Evolutionary conservation across 1,139 yeast genomes (phyloP), one percentile per base, ranked within the genome.

Genomic region (Blastobotrys apis): DNA sequence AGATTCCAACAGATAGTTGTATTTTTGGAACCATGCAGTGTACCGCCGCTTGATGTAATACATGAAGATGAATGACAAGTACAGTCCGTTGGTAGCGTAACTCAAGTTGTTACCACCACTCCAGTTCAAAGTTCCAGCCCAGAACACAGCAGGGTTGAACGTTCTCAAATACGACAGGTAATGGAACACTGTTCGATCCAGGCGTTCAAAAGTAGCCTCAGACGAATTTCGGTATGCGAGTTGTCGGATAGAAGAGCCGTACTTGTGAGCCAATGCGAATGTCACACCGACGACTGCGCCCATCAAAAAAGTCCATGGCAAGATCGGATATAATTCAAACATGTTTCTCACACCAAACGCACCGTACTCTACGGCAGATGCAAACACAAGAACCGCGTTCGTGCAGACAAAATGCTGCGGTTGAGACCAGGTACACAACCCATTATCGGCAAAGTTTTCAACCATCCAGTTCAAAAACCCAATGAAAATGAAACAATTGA

Each of bases 281-380:
- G n/a, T 4, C 17, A 19, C 13, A 10, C 41, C 41, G 13, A 37
- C 41, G 19, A 37, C 20, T 2, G 71, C 72, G 1, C 73, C 68
- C 17, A 70, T 51, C 45, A 71, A 53, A 58, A 71, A 74, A 32
- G 62, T 69, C 64, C 63, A 75, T 49, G 66, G 65, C 56, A 74
- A 60, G 19, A 65, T 55, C 12, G 78, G 78, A 49, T 74, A 74
- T 20, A 73, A 67, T 36, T 60, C 57, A 55, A 80, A 78, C 20
- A 78, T 74, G 41, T 75, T 71, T 55, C 72, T 67, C 20, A 87
- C 86, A 20, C 84, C 86, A 55, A 81, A 77, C 40, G 75, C 75
- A 51, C 85, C 84, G 75, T 79, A 78, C 33, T 75, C 63, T 10
- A 78, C 73, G 8, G 80, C 72, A n/a, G 80, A 71, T 35, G 74